Base-by-base conservation (phyloP, 2,329 filamentous ascomycete genomes). In the Pseudogymnoascus sp. region DNA sequence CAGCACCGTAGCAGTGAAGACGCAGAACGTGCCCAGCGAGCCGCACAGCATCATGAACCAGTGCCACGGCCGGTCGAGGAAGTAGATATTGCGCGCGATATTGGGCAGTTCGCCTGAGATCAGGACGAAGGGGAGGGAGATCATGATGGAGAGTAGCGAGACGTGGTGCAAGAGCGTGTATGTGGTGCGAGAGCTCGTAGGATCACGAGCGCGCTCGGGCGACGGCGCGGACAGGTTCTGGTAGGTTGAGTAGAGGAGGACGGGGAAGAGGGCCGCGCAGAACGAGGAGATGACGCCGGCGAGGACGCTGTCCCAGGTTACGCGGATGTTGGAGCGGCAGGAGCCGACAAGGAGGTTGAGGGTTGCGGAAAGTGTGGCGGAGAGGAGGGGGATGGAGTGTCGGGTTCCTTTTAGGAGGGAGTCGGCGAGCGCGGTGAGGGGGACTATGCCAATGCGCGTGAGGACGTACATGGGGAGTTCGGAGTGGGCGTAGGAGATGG, bases 1-100 rank as follows among this genome's bases (percentile, higher is more conserved):
- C 14, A 82, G 70, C 60, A 82, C 71, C 1, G 77, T 80, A n/a
- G 75, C 72, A 2, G 74, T 75, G 65, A 83, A 82, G 3, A 82
- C 77, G 4, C 78, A 76, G 71, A 77, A 81, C 0, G 74, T 76
- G 3, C 78, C 79, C 5, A 80, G 69, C 1, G 78, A 78, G 2
- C 79, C 79, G 63, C 79, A 79, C 3, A 78, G 67, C 40, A 79
- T 77, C 75, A 83, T 79, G 43, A 83, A 72, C 81, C 81, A 83
- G 72, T 82, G 82, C 70, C 80, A 84, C 2, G 80, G 79, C 0
- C 82, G 78, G 63, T 83, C 81, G 9, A 83, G 75, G 70, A 82
- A 79, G 62, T 82, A 82, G 63, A 81, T 81, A 65, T 83, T 82
- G 16, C 78, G 76, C 61, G 74, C 74, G 36, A 84, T 81, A 63